These are phyloP conservation scores for Fusarium dlaminii DNA, from an alignment of 2,329 filamentous ascomycete species.

Conservation along the genomic window DNA sequence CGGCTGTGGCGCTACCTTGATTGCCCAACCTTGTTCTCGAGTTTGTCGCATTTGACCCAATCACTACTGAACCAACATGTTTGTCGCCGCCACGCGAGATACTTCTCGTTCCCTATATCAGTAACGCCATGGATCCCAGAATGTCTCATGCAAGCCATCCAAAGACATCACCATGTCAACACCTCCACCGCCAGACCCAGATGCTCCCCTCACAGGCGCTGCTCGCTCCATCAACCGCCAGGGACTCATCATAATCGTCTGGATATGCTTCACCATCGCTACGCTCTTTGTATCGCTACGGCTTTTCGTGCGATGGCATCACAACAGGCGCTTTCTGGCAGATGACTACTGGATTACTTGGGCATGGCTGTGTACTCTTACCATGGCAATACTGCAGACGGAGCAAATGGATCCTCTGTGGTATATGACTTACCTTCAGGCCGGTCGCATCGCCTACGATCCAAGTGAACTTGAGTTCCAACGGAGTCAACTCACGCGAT, in stretches of 20 bases:
- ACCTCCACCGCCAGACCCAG: neutral
- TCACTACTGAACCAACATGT: neutral
- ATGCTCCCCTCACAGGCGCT: slow-evolving; percentile 16
- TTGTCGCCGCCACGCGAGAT: neutral
- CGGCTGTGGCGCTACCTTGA: too few species aligned
- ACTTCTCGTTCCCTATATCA: neutral
- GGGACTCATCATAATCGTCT: neutral
- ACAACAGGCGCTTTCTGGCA: slow-evolving; percentile 9
- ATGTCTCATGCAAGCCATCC: neutral
- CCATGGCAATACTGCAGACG: slow-evolving; percentile 23
- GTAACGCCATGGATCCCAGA: neutral
- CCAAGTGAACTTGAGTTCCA: neutral
- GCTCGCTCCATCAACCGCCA: neutral
- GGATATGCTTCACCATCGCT: slow-evolving; percentile 17
- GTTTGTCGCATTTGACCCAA: too few species aligned
- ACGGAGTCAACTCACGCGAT: neutral
- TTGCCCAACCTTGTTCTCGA: too few species aligned
- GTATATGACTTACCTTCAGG: slow-evolving; percentile 14
- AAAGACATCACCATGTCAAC: neutral
- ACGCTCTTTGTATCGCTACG: slow-evolving; percentile 1
- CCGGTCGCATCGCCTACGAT: neutral
- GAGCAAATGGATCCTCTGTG: slow-evolving; percentile 23
- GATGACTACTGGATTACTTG: slow-evolving; percentile 28
- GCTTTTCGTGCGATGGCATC: slow-evolving; percentile 8
- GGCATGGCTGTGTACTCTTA: slow-evolving; percentile 13